Evolutionary conservation across 306 rosid genomes (phyloP), one percentile per base, ranked within the genome.

Genomic region (Sphenostylis stenocarpa): DNA sequence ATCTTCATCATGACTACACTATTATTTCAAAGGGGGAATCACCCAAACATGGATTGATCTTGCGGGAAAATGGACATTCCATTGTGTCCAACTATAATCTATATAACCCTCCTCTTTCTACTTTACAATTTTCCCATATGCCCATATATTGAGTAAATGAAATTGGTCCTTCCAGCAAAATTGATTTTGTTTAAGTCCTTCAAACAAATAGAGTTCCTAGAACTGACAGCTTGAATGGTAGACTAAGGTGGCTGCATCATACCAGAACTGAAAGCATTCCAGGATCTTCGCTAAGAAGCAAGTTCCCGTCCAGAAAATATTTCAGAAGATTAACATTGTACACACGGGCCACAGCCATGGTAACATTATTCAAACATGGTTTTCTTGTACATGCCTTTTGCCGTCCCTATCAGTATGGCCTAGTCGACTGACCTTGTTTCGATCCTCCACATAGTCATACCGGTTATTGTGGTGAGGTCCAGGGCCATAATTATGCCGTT

Each of bases 301-400:
- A 3, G 62, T 31, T 24, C 21, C 49, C 16, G 48, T 21, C 80
- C 34, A 65, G 70, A 71, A 61, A 62, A 55, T 21, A 55, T 60
- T 60, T 73, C 68, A 28, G 62, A 68, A 73, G 23, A 36, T 45
- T 26, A 67, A 41, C 45, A 64, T 62, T 12, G 47, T 39, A 17
- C 49, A 44, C 62, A 23, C 28, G 1, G 1, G 63, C 17, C 63
- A 12, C 28, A 15, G 43, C 66, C 43, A 24, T 44, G 49, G 45
- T 16, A 26, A 26, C 61, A 69, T 15, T 63, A 44, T 23, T 86
- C 88, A 90, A n/a, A 73, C 88, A 77, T 81, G 91, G 75, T 88
- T 91, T 83, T 90, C 97, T 48, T 86, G 97, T 6, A 53, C 77
- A 70, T 87, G 90, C 84, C 91, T 85, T 85, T 87, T 88, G 83